phyloP scores from a whole-genome alignment of 2,329 filamentous ascomycete genomes.

The Ascosphaera pollenicola region DNA sequence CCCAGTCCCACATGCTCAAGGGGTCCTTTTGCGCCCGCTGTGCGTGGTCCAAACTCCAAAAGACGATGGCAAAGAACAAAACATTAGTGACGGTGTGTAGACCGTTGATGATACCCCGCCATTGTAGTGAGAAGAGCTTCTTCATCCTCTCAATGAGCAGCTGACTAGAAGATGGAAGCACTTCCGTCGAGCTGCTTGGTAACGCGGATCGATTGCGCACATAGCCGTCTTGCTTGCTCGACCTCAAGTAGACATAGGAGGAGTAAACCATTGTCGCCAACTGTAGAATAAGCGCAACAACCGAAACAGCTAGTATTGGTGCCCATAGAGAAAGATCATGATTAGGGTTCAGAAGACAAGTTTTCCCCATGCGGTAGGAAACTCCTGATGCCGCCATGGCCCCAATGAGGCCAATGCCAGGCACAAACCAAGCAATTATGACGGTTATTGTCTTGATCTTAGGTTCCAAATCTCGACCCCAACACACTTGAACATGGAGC shows the following conservation, averaged over 20 bases:
- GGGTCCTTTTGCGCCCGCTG: slow-evolving; percentile 19
- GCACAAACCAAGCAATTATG: slow-evolving; percentile 62
- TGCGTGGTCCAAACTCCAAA: slow-evolving; percentile 29
- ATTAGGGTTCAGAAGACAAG: slow-evolving; percentile 84
- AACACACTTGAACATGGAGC: slow-evolving; percentile 93
- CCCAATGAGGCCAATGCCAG: slow-evolving; percentile 49
- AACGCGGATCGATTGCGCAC: slow-evolving; percentile 49
- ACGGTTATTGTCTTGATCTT: slow-evolving; percentile 79
- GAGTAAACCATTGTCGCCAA: slow-evolving; percentile 76
- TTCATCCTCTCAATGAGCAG: slow-evolving; percentile 74
- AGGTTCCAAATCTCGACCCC: slow-evolving; percentile 74
- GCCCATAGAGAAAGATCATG: slow-evolving; percentile 80
- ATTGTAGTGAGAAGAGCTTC: slow-evolving; percentile 76
- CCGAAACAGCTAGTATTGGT: slow-evolving; percentile 59
- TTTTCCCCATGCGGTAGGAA: slow-evolving; percentile 76
- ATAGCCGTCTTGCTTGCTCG: slow-evolving; percentile 48
- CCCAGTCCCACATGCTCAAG: slow-evolving; percentile 38
- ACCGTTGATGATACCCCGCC: slow-evolving; percentile 79
- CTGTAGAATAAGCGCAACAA: slow-evolving; percentile 55
- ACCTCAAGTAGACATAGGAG: slow-evolving; percentile 79
- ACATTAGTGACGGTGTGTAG: slow-evolving; percentile 78
- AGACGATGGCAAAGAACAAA: slow-evolving; percentile 80
- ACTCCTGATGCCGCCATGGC: slow-evolving; percentile 73
- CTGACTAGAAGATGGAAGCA: slow-evolving; percentile 58
- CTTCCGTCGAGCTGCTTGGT: slow-evolving; percentile 53